These are phyloP conservation scores for Jackrogersella minutella DNA, from an alignment of 495 filamentous ascomycete species.

Conservation along the genomic window DNA sequence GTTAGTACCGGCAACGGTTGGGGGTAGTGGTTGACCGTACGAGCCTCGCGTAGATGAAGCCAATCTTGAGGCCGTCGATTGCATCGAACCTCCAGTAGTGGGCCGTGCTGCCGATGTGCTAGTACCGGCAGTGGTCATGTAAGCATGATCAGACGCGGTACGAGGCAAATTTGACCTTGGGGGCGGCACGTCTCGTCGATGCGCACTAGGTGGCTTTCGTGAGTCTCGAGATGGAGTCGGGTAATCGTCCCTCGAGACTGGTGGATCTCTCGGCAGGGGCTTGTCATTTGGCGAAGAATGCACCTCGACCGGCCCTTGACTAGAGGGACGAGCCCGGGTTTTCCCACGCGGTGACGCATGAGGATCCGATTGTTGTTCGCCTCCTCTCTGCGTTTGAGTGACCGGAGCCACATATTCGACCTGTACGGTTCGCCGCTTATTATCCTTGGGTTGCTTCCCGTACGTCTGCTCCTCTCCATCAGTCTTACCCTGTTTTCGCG, in stretches of 20 bases:
- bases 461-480: slow-evolving; percentile 71
- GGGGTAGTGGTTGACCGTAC: slow-evolving; percentile 88
- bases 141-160: slow-evolving; percentile 59
- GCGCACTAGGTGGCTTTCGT: slow-evolving; percentile 57
- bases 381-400: slow-evolving; percentile 73
- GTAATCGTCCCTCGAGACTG: slow-evolving; percentile 52
- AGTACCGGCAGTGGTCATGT: slow-evolving; percentile 51
- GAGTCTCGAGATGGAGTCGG: slow-evolving; percentile 51
- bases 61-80: slow-evolving; percentile 67
- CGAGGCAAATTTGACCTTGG: slow-evolving; percentile 61
- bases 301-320: slow-evolving; percentile 58
- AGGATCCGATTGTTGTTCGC: slow-evolving; percentile 48
- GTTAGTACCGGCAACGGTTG: slow-evolving; percentile 88
- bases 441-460: slow-evolving; percentile 72
- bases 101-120: slow-evolving; percentile 67
- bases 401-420: slow-evolving; percentile 96
- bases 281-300: slow-evolving; percentile 57
- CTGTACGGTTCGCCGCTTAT: slow-evolving; percentile 93
- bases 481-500: slow-evolving; percentile 77
- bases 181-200: slow-evolving; percentile 56
- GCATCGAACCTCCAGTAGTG: slow-evolving; percentile 82
- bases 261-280: slow-evolving; percentile 60
- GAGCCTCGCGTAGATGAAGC: slow-evolving; percentile 75
- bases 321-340: slow-evolving; percentile 61
- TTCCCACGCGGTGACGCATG: slow-evolving; percentile 45